A percentile compares a stretch with the other conserved stretches of the same genome.
Evolutionary conservation across 805 yeast genomes (phyloP).

Genomic region (Candida namnaoensis): DNA sequence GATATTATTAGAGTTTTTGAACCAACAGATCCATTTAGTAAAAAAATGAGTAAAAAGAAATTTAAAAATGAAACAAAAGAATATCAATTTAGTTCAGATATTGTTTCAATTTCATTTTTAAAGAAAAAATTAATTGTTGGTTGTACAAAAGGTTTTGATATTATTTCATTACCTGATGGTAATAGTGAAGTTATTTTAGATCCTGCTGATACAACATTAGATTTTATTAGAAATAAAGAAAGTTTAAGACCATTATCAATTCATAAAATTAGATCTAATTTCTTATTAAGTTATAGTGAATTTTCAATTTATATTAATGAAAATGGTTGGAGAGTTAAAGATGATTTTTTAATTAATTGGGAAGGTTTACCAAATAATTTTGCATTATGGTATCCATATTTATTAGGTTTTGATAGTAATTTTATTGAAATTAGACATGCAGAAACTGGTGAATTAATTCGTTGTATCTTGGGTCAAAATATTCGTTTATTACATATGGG

Average conservation of each 20-base stretch:
- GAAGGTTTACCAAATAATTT: constrained; percentile 92
- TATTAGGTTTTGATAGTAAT: constrained; percentile 81
- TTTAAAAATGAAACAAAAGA: constrained; percentile 65
- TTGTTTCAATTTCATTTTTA: constrained; percentile 83
- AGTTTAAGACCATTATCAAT: constrained; percentile 84
- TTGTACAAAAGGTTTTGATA: constrained; percentile 93
- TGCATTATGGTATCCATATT: constrained; percentile 90
- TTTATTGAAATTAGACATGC: constrained; percentile 91
- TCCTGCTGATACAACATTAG: constrained; percentile 97
- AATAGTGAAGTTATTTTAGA: constrained; percentile 85
- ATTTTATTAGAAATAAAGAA: constrained; percentile 81
- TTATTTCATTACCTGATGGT: constrained; percentile 76
- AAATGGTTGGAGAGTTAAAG: constrained; percentile 94
- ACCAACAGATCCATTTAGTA: constrained; percentile 69
- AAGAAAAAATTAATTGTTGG: constrained; percentile 89
- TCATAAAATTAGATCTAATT: constrained; percentile 83
- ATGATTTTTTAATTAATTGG: constrained; percentile 94
- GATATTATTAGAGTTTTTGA: constrained; percentile 82
- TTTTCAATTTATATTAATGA: constrained; percentile 91
- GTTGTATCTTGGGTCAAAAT: constrained; percentile 90
- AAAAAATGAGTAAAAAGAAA: constrained; percentile 57
- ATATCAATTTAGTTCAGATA: constrained; percentile 78
- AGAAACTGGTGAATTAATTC: constrained; percentile 74
- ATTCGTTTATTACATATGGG: constrained; percentile 83
- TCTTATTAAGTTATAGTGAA: constrained; percentile 81